Base-by-base conservation (phyloP, 2,329 filamentous ascomycete species). In the Acrocalymma vagum region DNA sequence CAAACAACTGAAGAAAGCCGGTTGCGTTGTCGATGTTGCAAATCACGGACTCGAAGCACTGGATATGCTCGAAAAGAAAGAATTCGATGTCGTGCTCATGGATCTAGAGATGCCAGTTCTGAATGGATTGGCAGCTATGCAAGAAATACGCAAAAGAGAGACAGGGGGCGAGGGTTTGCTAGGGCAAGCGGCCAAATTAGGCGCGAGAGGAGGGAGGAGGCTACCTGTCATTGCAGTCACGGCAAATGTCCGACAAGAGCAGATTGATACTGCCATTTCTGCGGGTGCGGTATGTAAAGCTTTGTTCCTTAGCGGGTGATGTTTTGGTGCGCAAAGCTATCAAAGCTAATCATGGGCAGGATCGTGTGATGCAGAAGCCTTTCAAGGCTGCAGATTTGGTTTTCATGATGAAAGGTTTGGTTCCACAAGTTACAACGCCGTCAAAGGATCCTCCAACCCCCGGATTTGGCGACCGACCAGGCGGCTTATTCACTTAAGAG, bases 41-140 rank as follows among this genome's bases (percentile, higher is more conserved):
- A 67, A 67, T 20, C 65, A 71, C 31, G 69, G 69, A n/a, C 54
- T 65, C 9, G 67, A 70, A 49, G 69, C 69, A 2, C 49, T 72
- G 1, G 42, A 66, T 1, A 43, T 46, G 8, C 48, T 69, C n/a
- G 62, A 68, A 20, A 45, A 53, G 20, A 39, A 55, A 13, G 43
- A 31, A 1, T 65, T 68, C 20, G 63, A 68, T 25, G 55, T 65
- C 9, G 59, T 71, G 1, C 55, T 72, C 13, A 71, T 77, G 73
- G 80, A 83, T 48, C 73, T 81, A 6, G 76, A 71, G 58, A 83
- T 83, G 80, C 80, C 80, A 0, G 67, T 81, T 4, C 75, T 83
- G 50, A 74, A 82, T 35, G 65, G 63, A 0, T 30, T 67, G 17
- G 55, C 50, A 7, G 62, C 63, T 0, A 81, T 78, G 7, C 67